Evolutionary conservation across 352 stramenopile species (phyloP).

Genomic region (Globisporangium irregulare): DNA sequence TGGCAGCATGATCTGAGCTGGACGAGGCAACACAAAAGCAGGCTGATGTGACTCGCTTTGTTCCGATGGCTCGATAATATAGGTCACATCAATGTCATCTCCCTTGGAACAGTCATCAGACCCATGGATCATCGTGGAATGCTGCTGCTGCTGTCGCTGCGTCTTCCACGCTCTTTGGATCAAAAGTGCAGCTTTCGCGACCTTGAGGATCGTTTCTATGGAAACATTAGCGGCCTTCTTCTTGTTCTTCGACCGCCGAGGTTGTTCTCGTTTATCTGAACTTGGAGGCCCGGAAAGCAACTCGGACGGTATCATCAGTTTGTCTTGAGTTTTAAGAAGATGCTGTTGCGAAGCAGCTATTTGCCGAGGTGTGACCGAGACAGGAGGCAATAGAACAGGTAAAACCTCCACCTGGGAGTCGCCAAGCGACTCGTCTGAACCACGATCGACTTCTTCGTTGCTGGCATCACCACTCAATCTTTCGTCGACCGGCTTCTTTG

Average conservation of each 20-base stretch:
- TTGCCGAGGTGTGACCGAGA: background rate
- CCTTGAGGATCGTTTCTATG: background rate
- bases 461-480: background rate
- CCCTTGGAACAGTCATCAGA: background rate
- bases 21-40: background rate
- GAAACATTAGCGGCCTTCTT: background rate
- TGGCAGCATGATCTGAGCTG: background rate
- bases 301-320: background rate
- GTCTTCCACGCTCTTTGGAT: conserved; percentile 2
- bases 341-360: background rate
- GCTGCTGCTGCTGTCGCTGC: background rate
- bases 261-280: background rate
- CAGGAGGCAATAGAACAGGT: background rate
- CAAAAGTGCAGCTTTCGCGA: background rate
- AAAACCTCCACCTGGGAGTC: background rate
- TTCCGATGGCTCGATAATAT: background rate
- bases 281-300: background rate
- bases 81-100: background rate
- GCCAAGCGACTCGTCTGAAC: background rate
- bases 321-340: background rate
- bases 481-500: background rate
- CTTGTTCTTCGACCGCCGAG: background rate
- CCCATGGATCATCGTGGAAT: background rate
- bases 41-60: background rate
- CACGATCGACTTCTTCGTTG: background rate